Percentiles rank a stretch among this genome's conserved stretches.
phyloP scores from a whole-genome alignment of 371 early-diverging fungal genomes.

The Syncephalis fuscata region DNA sequence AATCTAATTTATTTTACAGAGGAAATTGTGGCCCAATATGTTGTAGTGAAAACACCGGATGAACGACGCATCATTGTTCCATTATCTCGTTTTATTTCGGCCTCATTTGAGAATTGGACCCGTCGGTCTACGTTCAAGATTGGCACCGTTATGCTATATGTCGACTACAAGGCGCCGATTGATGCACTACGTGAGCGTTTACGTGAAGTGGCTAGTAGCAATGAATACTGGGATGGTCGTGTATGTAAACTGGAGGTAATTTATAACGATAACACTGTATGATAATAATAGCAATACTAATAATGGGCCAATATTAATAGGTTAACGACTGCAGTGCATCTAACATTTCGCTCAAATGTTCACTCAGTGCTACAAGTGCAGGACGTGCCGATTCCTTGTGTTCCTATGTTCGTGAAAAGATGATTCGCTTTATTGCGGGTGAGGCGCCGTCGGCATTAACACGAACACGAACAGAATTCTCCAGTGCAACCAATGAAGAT shows the following conservation, averaged over 20 bases:
- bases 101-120: slow-evolving; percentile 5
- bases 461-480: too few species aligned
- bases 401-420: too few species aligned
- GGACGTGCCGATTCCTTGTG: too few species aligned
- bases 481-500: too few species aligned
- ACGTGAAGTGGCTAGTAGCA: background rate
- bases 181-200: slow-evolving; percentile 2
- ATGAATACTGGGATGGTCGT: slow-evolving; percentile 4
- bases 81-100: slow-evolving; percentile 13
- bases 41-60: slow-evolving; percentile 15
- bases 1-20: slow-evolving; percentile 6
- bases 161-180: slow-evolving; percentile 7
- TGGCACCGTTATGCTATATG: background rate
- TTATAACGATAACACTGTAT: background rate
- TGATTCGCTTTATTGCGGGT: too few species aligned
- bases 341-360: too few species aligned
- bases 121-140: background rate
- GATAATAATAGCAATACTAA: too few species aligned
- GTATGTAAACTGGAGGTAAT: slow-evolving; percentile 1
- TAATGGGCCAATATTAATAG: too few species aligned
- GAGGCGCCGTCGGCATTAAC: too few species aligned
- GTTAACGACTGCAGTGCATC: too few species aligned
- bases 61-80: slow-evolving; percentile 18
- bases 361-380: too few species aligned
- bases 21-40: slow-evolving; percentile 18